These are phyloP conservation scores for Esteya vermicola DNA, from an alignment of 2,329 filamentous ascomycete species.

Conservation along the genomic window DNA sequence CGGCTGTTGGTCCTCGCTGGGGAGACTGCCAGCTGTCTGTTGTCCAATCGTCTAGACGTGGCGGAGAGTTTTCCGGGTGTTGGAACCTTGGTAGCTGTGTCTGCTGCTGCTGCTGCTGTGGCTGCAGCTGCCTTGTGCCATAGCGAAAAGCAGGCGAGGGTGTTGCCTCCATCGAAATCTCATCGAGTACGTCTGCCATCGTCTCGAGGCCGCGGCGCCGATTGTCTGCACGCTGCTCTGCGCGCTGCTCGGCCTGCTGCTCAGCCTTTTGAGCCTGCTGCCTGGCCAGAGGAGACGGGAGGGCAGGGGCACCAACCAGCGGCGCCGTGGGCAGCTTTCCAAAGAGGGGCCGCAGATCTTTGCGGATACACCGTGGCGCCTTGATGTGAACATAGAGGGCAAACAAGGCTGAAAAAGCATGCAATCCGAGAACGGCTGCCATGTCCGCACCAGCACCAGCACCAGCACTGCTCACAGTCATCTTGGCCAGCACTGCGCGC, in stretches of 20 bases:
- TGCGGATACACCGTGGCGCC: slow-evolving; percentile 30
- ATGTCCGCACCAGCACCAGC: too few relatives aligned
- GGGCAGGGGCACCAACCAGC: too few relatives aligned
- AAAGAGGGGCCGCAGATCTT: slow-evolving; percentile 45
- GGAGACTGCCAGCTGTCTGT: neutral
- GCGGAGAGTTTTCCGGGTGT: too few relatives aligned
- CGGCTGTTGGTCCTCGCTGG: neutral
- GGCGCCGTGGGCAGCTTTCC: slow-evolving; percentile 13
- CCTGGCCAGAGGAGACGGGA: too few relatives aligned
- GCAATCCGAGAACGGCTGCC: slow-evolving; percentile 33
- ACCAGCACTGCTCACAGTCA: slow-evolving; percentile 16
- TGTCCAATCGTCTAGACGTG: too few relatives aligned
- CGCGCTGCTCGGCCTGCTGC: slow-evolving; percentile 4
- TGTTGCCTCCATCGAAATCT: too few relatives aligned
- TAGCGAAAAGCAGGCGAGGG: neutral
- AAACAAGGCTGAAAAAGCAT: slow-evolving; percentile 38
- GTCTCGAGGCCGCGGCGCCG: slow-evolving; percentile 15
- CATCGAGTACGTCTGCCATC: slow-evolving; percentile 32
- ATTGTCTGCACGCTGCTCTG: slow-evolving; percentile 15
- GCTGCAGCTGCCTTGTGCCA: neutral
- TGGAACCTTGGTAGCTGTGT: too few relatives aligned
- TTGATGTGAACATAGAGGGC: slow-evolving; percentile 35
- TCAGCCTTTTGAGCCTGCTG: too few relatives aligned
- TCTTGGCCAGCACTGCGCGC: slow-evolving; percentile 33
- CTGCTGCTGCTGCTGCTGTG: neutral